Evolutionary conservation across 2,329 filamentous ascomycete genomes (phyloP), one percentile per base, ranked within the genome.

Genomic region (Fusarium sp.): DNA sequence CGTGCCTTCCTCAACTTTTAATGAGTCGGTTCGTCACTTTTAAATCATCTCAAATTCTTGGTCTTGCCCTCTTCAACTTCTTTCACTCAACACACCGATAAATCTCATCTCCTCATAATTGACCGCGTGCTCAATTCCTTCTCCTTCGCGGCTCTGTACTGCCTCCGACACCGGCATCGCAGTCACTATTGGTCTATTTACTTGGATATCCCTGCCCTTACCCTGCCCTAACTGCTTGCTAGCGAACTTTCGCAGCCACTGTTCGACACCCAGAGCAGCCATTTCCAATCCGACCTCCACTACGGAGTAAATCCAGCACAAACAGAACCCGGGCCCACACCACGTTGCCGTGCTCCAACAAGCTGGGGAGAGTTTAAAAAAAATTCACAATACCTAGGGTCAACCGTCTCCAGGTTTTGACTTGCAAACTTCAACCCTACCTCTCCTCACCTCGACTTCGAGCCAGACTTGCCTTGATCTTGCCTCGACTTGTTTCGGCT

Each of bases 211-310:
- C 62, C 49, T 68, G 43, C 49, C 37, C 56, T 68, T 68, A 57
- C 66, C 62, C 49, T 68, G 39, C 49, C 37, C 56, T 68, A 56
- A 35, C 40, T 45, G 39, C 45, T 45, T 49, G 20, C 22, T 48
- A 44, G 48, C 51, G 40, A 53, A 53, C 41, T 43, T 40, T 53
- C 32, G 49, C 50, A 61, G 46, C 52, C 19, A 20, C 51, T 23
- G 30, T 46, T 63, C 47, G 52, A 68, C 57, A 47, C 46, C 56
- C 45, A 54, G 60, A 65, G 56, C 44, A 60, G 56, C 63, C 62
- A 72, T 73, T 71, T 72, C 67, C 71, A 73, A 69, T 67, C 59
- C 59, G 33, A 57, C 65, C 53, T 65, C 70, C 62, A 63, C 67
- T 49, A 22, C 22, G 22, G 22, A 22, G 22, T 22, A 68, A 59